Evolutionary conservation across 2,329 filamentous ascomycete genomes (phyloP).

Genomic region (Albophoma yamanashiensis): DNA sequence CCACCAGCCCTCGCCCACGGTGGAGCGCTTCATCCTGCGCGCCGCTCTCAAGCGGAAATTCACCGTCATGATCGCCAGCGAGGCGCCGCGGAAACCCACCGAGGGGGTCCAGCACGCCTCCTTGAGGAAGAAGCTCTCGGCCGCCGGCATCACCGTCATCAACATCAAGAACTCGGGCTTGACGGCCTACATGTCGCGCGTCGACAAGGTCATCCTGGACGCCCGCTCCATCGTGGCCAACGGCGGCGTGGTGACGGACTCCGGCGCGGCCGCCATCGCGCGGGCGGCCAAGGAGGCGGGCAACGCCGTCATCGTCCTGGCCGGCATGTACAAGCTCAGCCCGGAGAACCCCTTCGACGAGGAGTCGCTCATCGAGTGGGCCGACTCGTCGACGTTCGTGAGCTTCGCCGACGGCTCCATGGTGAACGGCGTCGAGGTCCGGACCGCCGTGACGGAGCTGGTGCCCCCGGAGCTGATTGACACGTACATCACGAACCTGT

Average conservation of each 20-base stretch:
- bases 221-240: slow-evolving; percentile 83
- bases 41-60: slow-evolving; percentile 86
- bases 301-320: slow-evolving; percentile 78
- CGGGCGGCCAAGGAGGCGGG: slow-evolving; percentile 74
- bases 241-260: slow-evolving; percentile 73
- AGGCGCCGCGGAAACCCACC: slow-evolving; percentile 27
- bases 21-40: slow-evolving; percentile 80
- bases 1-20: slow-evolving; percentile 73
- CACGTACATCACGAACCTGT: slow-evolving; percentile 73
- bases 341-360: slow-evolving; percentile 80
- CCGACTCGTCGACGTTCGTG: slow-evolving; percentile 66
- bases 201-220: slow-evolving; percentile 89
- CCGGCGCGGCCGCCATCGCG: slow-evolving; percentile 75
- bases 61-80: slow-evolving; percentile 76
- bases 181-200: slow-evolving; percentile 87
- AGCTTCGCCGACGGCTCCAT: slow-evolving; percentile 70
- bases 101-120: slow-evolving; percentile 33
- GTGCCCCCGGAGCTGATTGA: slow-evolving; percentile 67
- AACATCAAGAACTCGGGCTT: slow-evolving; percentile 75
- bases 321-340: slow-evolving; percentile 87
- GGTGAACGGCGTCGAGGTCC: slow-evolving; percentile 66
- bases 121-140: slow-evolving; percentile 68
- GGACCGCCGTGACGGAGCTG: slow-evolving; percentile 73
- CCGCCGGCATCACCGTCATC: slow-evolving; percentile 72
- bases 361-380: slow-evolving; percentile 76